Percentiles rank a stretch among this genome's conserved stretches.
phyloP scores from a whole-genome alignment of 148 eudicot species.

The Rhododendron ovatum region DNA sequence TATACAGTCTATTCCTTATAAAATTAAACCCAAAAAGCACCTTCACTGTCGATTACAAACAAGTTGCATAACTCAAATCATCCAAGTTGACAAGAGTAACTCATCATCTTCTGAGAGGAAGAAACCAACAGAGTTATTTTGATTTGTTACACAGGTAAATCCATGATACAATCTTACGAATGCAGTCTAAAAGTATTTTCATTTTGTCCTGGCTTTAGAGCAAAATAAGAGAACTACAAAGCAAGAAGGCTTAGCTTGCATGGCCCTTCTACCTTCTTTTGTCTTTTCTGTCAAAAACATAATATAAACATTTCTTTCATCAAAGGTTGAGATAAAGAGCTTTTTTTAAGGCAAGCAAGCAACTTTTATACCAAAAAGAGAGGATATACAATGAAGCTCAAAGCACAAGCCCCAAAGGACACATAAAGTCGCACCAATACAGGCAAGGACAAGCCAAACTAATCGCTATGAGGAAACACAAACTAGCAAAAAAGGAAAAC shows the following conservation, averaged over 20 bases:
- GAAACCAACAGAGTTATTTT: background rate
- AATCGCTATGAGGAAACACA: background rate
- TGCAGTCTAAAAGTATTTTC: background rate
- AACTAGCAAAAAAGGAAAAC: background rate
- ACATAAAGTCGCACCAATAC: background rate
- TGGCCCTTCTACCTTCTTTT: background rate
- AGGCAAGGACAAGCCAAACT: background rate
- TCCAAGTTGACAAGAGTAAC: background rate
- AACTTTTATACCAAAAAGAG: background rate
- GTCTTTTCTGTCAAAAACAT: background rate
- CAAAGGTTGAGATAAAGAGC: background rate
- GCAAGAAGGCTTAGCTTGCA: background rate
- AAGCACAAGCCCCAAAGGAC: background rate
- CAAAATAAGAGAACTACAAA: background rate
- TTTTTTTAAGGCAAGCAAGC: background rate
- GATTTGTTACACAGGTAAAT: background rate
- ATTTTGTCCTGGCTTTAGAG: background rate
- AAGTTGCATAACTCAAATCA: background rate
- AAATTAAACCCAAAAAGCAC: background rate
- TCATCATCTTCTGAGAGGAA: background rate
- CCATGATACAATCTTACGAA: background rate
- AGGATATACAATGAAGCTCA: background rate
- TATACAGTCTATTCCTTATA: background rate
- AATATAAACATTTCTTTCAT: background rate
- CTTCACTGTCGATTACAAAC: background rate